These are phyloP conservation scores for Penicillium griseofulvum DNA, from an alignment of 2,329 filamentous ascomycete species.

Conservation along the genomic window DNA sequence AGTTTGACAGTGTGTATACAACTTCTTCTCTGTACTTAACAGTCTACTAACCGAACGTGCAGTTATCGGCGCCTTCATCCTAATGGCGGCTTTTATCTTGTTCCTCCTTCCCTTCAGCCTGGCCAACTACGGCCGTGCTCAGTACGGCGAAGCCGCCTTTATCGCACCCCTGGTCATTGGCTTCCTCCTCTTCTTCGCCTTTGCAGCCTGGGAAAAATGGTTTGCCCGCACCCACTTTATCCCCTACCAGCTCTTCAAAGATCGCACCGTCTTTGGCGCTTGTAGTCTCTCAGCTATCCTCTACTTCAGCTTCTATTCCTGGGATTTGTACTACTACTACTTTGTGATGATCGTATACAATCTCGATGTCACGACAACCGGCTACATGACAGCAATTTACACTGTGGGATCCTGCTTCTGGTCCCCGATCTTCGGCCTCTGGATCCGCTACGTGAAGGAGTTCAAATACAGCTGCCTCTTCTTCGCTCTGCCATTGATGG, in stretches of 20 bases:
- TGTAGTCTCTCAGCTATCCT: constrained; percentile 49
- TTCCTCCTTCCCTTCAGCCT: constrained; percentile 65
- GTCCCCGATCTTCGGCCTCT: constrained; percentile 50
- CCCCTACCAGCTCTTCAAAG: constrained; percentile 49
- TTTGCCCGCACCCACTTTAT: constrained; percentile 54
- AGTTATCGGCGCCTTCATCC: constrained; percentile 57
- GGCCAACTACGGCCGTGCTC: constrained; percentile 28
- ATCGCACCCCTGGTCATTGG: constrained; percentile 56
- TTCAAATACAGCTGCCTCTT: constrained; percentile 54
- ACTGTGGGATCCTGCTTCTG: constrained; percentile 55
- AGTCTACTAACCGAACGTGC: constrained; percentile 47
- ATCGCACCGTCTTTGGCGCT: constrained; percentile 53
- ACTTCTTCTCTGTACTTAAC: constrained; percentile 45
- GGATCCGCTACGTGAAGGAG: constrained; percentile 50
- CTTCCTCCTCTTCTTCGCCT: constrained; percentile 51
- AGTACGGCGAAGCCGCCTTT: constrained; percentile 38
- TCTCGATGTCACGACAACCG: constrained; percentile 42
- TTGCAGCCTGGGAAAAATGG: constrained; percentile 55
- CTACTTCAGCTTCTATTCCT: constrained; percentile 52
- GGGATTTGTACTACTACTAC: constrained; percentile 55
- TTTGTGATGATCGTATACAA: constrained; percentile 56
- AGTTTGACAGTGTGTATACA: constrained; percentile 57
- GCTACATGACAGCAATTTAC: constrained; percentile 51
- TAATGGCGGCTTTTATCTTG: constrained; percentile 58
- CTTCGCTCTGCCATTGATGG: constrained; percentile 51